Conservation (phyloP, 768 basidiomycete species). For the Pisolithus marmoratus region DNA sequence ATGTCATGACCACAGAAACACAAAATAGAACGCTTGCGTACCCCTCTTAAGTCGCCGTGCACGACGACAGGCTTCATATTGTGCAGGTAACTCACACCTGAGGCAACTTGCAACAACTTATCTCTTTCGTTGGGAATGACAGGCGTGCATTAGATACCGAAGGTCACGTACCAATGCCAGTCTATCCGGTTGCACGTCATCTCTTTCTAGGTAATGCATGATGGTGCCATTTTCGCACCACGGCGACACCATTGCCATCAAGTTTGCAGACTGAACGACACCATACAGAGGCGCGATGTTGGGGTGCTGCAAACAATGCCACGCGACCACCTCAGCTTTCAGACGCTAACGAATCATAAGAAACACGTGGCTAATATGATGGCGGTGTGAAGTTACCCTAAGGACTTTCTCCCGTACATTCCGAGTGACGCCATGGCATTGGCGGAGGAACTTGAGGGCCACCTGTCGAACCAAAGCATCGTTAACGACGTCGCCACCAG, state of each 20-base stretch:
- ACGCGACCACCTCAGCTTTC: constrained; percentile 50
- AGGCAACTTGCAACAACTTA: constrained; percentile 50
- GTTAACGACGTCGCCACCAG: neutral
- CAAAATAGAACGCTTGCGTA: constrained; percentile 20
- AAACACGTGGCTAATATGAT: neutral
- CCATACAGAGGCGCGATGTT: constrained; percentile 54
- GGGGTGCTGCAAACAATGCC: constrained; percentile 51
- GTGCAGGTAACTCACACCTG: constrained; percentile 54
- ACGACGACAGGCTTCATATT: constrained; percentile 48
- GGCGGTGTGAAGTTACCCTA: constrained; percentile 29
- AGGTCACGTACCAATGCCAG: constrained; percentile 39
- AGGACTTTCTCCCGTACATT: constrained; percentile 48
- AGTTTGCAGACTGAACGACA: constrained; percentile 43
- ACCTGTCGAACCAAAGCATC: constrained; percentile 30
- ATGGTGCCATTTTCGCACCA: constrained; percentile 61
- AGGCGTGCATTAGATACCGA: neutral
- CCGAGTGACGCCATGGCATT: constrained; percentile 41
- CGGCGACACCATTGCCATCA: constrained; percentile 59
- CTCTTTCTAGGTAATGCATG: constrained; percentile 40
- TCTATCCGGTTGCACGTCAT: constrained; percentile 37
- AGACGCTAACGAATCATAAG: constrained; percentile 37
- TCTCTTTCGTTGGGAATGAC: neutral
- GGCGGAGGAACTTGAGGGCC: constrained; percentile 52
- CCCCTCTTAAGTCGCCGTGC: constrained; percentile 61
- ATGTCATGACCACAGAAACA: neutral